Conservation (phyloP, 352 stramenopile species). For the Pythium scleroteichum region DNA sequence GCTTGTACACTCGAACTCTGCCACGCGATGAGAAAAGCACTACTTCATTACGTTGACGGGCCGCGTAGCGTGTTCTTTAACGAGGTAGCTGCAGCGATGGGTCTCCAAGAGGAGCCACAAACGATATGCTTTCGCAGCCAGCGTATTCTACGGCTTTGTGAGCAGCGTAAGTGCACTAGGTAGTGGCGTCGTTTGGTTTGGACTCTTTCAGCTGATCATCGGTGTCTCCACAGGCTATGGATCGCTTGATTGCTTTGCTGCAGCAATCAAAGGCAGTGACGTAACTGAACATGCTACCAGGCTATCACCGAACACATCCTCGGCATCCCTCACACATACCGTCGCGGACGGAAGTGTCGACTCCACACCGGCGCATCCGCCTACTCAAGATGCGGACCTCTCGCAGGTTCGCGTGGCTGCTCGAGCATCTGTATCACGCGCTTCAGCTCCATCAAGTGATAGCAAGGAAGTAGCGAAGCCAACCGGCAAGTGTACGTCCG, state of each 20-base stretch:
- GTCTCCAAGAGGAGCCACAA: not conserved
- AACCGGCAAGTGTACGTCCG: slow-evolving; percentile 24
- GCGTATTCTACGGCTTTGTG: slow-evolving; percentile 22
- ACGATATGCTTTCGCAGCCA: slow-evolving; percentile 5
- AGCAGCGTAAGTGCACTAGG: slow-evolving; percentile 15
- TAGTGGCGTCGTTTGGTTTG: not conserved
- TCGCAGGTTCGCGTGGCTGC: too few relatives aligned
- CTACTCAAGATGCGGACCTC: too few relatives aligned
- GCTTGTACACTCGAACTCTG: slow-evolving; percentile 9
- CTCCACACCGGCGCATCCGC: too few relatives aligned
- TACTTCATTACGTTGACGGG: slow-evolving; percentile 1
- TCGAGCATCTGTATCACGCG: too few relatives aligned
- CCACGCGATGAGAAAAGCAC: not conserved
- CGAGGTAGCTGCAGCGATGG: slow-evolving; percentile 5
- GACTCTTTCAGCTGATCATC: not conserved
- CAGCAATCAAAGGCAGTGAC: slow-evolving; percentile 19
- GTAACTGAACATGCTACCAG: not conserved
- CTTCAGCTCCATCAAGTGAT: too few relatives aligned
- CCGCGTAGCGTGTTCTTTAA: slow-evolving; percentile 13
- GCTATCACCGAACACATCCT: not conserved
- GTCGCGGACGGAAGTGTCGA: not conserved
- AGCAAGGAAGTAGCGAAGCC: not conserved
- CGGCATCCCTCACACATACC: not conserved
- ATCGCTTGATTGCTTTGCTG: slow-evolving; percentile 21
- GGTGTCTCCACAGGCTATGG: slow-evolving; percentile 11